Evolutionary conservation across 441 rosid species (phyloP).

Genomic region (Jatropha multifida): DNA sequence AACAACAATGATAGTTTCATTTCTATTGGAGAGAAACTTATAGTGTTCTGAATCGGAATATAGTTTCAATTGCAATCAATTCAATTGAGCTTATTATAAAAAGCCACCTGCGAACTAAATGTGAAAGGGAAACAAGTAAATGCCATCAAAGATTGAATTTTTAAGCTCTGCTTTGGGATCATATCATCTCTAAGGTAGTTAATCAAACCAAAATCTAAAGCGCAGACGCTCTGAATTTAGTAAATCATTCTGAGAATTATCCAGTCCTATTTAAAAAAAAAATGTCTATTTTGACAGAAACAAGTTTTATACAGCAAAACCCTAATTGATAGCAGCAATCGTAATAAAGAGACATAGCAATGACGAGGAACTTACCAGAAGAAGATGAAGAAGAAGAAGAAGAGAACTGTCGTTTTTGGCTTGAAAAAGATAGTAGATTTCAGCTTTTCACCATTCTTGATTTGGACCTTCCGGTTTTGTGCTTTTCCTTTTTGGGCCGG

Average conservation of each 20-base stretch:
- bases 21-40: no score
- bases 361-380: neutral
- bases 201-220: neutral
- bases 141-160: neutral
- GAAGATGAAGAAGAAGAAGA: neutral
- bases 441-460: neutral
- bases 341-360: neutral
- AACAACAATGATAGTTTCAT: no score
- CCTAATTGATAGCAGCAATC: neutral
- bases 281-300: neutral
- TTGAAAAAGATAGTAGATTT: neutral
- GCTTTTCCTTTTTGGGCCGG: no score
- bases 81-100: neutral
- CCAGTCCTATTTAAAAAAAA: no score
- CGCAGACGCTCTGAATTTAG: neutral
- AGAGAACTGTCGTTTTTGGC: neutral
- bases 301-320: neutral
- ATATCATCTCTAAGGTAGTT: neutral
- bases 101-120: no score
- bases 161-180: neutral
- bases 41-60: neutral
- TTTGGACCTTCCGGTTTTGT: no score
- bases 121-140: neutral
- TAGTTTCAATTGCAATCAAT: neutral
- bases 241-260: neutral